phyloP scores from a whole-genome alignment of 345 rosid species.

The Populus deltoides region DNA sequence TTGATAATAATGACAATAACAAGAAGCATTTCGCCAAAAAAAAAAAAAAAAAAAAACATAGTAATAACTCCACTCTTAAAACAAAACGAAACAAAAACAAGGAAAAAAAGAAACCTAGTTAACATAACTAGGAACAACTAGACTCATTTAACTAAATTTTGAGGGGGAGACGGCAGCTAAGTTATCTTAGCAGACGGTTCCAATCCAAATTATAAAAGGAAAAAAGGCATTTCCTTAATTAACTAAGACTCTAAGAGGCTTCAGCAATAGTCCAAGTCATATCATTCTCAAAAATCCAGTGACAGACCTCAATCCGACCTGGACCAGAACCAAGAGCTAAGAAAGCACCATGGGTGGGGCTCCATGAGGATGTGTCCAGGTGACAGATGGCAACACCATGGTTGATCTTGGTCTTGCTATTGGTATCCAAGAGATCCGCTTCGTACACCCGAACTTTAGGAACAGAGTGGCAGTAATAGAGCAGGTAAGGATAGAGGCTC shows the following conservation, averaged over 20 bases:
- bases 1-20: not conserved
- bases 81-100: not conserved
- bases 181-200: not conserved
- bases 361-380: conserved; percentile 76
- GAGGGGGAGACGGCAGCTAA: not conserved
- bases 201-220: not conserved
- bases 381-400: conserved; percentile 88
- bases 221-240: not conserved
- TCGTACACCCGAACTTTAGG: conserved; percentile 83
- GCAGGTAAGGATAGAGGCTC: conserved; percentile 71
- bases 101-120: not conserved
- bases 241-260: not conserved
- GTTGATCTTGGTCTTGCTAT: conserved; percentile 46
- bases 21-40: not conserved
- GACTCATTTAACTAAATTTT: not conserved
- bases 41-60: not conserved
- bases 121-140: not conserved
- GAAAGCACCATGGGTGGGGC: conserved; percentile 76
- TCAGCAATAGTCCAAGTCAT: conserved; percentile 65
- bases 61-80: not conserved
- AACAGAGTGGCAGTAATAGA: conserved; percentile 89
- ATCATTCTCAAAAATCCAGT: conserved; percentile 90
- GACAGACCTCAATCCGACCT: conserved; percentile 75
- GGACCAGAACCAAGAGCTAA: conserved; percentile 68
- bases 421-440: conserved; percentile 60